Evolutionary conservation across 2,329 filamentous ascomycete genomes (phyloP), one percentile per base, ranked within the genome.

Genomic region (Bretziella fagacearum): DNA sequence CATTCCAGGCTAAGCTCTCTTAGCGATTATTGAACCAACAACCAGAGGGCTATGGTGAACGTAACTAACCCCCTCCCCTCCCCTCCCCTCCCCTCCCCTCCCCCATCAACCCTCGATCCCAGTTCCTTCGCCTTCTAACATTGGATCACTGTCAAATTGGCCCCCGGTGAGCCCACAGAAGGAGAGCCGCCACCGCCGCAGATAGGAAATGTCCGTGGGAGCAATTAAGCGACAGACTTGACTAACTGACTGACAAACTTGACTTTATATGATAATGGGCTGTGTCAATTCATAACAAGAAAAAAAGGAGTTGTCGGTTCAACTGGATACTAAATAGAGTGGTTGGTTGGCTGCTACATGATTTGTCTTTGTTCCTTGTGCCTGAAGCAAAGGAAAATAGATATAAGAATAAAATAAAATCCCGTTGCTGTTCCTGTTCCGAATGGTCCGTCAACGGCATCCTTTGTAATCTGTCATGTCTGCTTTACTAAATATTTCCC

Each of bases 351-450:
- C 35, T 39, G 20, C n/a, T n/a, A 39, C 7, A 10, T 10, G 35
- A 39, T 11, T 39, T n/a, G 3, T 39, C 13, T 25, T 22, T n/a
- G 3, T 39, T 39, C 8, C 11, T 39, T 39, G 18, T 39, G 18
- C 15, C 4, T 20, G 17, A 20, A 30, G 27, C n/a, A 30, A 30
- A 30, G n/a, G 10, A 30, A 11, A n/a, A 30, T 7, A 44, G 20
- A 43, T n/a, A 43, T n/a, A n/a, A 43, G 17, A 8, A 30, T 25
- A 45, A 33, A 45, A 20, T 20, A 46, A 46, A 46, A 37, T 29
- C n/a, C 25, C 18, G 6, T 29, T 30, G 23, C 32, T 36, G 30
- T 36, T 36, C 44, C 22, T 46, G n/a, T 29, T 27, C n/a, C 32
- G 25, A 33, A 6, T 33, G 17, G n/a, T n/a, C n/a, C n/a, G n/a